phyloP scores from a whole-genome alignment of 257 asterid species.

The Penstemon newberryi region DNA sequence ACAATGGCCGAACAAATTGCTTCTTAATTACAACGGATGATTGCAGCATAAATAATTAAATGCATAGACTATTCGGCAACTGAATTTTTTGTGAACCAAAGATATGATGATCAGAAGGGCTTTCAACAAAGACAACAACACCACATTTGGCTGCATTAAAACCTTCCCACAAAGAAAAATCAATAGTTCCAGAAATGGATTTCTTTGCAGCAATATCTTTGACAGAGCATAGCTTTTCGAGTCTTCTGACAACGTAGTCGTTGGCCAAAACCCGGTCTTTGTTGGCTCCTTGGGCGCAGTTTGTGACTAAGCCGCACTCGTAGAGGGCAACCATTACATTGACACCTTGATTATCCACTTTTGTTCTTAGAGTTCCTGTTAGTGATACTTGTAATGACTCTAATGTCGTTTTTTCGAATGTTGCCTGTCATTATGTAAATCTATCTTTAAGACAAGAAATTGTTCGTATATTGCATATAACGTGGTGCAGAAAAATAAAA shows the following conservation, averaged over 20 bases:
- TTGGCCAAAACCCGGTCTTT: conserved; percentile 64
- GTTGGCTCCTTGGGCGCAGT: conserved; percentile 65
- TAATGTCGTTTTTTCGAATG: conserved; percentile 54
- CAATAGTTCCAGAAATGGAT: conserved; percentile 45
- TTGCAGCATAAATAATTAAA: too few species aligned
- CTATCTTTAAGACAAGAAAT: too few species aligned
- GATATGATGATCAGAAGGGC: conserved; percentile 47
- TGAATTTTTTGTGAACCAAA: conserved; percentile 75
- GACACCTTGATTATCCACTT: conserved; percentile 52
- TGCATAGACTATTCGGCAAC: conserved; percentile 53
- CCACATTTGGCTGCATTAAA: conserved; percentile 72
- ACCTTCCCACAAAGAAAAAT: conserved; percentile 70
- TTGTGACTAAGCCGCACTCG: conserved; percentile 65
- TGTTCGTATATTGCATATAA: too few species aligned
- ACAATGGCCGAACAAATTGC: too few species aligned
- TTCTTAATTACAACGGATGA: too few species aligned
- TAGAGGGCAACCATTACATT: conserved; percentile 68
- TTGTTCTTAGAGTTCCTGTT: conserved; percentile 56
- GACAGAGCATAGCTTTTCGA: conserved; percentile 67
- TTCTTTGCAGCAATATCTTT: conserved; percentile 66
- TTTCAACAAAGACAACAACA: conserved; percentile 53
- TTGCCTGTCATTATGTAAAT: conserved; percentile 45
- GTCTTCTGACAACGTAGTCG: conserved; percentile 74
- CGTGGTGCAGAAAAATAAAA: too few species aligned
- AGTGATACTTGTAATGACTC: conserved; percentile 60